Evolutionary conservation across 1,284 basidiomycete genomes (phyloP).

Genomic region (Ceratobasidium theobromae): DNA sequence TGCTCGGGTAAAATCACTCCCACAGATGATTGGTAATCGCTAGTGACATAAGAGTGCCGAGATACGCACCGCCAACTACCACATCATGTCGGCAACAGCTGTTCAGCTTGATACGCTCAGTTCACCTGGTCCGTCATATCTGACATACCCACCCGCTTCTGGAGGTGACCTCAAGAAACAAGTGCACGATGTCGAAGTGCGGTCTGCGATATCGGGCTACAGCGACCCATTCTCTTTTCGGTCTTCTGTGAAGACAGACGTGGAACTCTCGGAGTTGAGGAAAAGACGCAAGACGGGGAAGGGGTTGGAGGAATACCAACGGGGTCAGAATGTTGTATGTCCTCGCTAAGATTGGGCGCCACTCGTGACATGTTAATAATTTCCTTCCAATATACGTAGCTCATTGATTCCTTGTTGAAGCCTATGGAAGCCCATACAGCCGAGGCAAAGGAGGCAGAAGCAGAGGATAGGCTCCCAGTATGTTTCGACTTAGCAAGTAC

Average conservation of each 20-base stretch:
- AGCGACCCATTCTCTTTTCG: conserved; percentile 38
- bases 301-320: conserved; percentile 69
- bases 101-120: conserved; percentile 11
- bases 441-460: conserved; percentile 67
- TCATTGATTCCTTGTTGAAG: conserved; percentile 83
- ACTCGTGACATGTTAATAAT: background rate
- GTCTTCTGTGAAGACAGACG: conserved; percentile 51
- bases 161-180: conserved; percentile 1
- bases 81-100: conserved; percentile 11
- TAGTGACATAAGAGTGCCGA: no score
- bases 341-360: background rate
- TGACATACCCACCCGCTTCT: background rate
- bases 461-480: conserved; percentile 65
- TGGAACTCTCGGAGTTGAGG: conserved; percentile 59
- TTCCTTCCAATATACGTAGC: conserved; percentile 47
- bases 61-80: no score
- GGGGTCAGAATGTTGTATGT: conserved; percentile 76
- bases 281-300: conserved; percentile 59
- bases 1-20: no score
- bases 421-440: conserved; percentile 83
- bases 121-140: conserved; percentile 11
- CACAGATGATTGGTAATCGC: no score
- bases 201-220: background rate
- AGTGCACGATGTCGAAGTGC: conserved; percentile 10
- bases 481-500: conserved; percentile 39